phyloP scores from a whole-genome alignment of 768 basidiomycete genomes.

The Lactarius trivialis region DNA sequence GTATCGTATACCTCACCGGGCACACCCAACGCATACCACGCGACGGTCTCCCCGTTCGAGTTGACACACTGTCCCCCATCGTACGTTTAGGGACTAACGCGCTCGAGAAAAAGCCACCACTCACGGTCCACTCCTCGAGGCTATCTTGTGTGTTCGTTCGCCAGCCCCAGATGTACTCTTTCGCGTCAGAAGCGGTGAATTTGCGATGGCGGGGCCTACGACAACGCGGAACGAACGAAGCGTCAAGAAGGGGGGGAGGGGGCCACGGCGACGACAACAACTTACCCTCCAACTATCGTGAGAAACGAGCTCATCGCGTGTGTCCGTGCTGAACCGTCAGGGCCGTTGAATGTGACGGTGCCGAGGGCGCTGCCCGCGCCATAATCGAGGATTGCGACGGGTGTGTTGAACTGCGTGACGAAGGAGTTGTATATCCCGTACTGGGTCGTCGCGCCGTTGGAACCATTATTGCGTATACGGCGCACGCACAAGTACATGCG shows the following conservation, averaged over 20 bases:
- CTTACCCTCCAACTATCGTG: conserved; percentile 27
- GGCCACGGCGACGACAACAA: not conserved
- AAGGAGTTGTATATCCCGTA: conserved; percentile 43
- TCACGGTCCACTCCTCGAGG: conserved; percentile 65
- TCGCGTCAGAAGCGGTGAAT: conserved; percentile 53
- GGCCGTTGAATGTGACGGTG: not conserved
- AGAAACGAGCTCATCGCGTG: conserved; percentile 52
- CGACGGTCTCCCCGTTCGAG: conserved; percentile 43
- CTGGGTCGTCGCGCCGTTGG: conserved; percentile 32
- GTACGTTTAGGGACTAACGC: not conserved
- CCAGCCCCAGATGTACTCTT: conserved; percentile 57
- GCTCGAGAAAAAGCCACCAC: conserved; percentile 25
- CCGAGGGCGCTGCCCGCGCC: conserved; percentile 27
- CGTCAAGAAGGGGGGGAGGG: not conserved
- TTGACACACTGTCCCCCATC: conserved; percentile 48
- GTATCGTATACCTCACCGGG: conserved; percentile 46
- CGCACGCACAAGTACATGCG: conserved; percentile 47
- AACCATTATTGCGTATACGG: conserved; percentile 39
- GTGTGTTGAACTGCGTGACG: conserved; percentile 27
- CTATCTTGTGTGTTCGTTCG: conserved; percentile 33
- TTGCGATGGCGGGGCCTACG: conserved; percentile 31
- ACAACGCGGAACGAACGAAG: not conserved
- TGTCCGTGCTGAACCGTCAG: not conserved
- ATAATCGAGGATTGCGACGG: conserved; percentile 47
- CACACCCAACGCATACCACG: conserved; percentile 53